Evolutionary conservation across 495 filamentous ascomycete genomes (phyloP), one percentile per base, ranked within the genome.

Genomic region (Lineolata rhizophorae): DNA sequence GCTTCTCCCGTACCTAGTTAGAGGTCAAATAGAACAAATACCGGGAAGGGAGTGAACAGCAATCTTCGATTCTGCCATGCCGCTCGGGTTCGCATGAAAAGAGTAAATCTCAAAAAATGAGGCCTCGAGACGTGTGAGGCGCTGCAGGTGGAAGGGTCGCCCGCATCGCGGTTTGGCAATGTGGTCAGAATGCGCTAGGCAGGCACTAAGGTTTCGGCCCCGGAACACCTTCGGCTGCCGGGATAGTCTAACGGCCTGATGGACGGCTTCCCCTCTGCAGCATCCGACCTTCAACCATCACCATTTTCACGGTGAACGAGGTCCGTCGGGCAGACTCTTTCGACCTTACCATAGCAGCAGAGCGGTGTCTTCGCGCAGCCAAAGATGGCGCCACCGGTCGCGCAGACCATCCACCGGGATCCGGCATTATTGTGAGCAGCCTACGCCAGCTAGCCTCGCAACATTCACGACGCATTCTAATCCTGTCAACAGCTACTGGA

Each of bases 341-440:
- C n/a, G n/a, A n/a, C n/a, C n/a, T n/a, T n/a, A n/a, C n/a, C n/a
- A n/a, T n/a, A n/a, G n/a, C n/a, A n/a, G n/a, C n/a, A n/a, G n/a
- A n/a, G n/a, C n/a, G n/a, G 22, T 25, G 22, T 25, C 22, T 25
- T 25, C 22, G 22, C 22, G n/a, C 27, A n/a, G 13, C 17, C 14
- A 33, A 64, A 26, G 9, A 97, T 97, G 90, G 76, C 79, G 38
- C 76, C 83, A 61, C 64, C 77, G 41, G 64, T 76, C 38, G 68
- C 76, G 40, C 87, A 97, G 61, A 83, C 82, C 57, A 94, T 97
- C 72, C 78, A 87, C 60, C 59, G 87, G 66, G 87, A 97, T 83
- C 90, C 87, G 43, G 85, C 92, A 52, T 65, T 97, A 38, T 93
- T 95, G 87, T 94, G 55, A 50, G 66, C 45, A 31, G 32, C 26